Evolutionary conservation across 352 stramenopile genomes (phyloP).

Genomic region (Lagenidium giganteum): DNA sequence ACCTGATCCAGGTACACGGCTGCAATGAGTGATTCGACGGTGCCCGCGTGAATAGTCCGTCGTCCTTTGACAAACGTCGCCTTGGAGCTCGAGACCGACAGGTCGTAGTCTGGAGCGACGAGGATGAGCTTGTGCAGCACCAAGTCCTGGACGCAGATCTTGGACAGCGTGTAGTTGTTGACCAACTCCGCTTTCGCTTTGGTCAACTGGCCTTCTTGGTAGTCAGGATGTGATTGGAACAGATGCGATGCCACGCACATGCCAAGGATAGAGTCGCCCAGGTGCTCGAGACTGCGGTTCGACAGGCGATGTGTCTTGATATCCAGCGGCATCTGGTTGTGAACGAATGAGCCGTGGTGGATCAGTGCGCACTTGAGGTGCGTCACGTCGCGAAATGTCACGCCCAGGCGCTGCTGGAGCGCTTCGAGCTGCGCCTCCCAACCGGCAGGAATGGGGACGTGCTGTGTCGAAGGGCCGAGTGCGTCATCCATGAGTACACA

Average conservation of each 20-base stretch:
- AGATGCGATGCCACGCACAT: slow-evolving; percentile 54
- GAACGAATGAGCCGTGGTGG: slow-evolving; percentile 63
- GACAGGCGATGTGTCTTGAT: slow-evolving; percentile 57
- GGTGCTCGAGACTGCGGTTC: slow-evolving; percentile 80
- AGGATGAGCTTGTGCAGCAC: slow-evolving; percentile 57
- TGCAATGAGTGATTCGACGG: slow-evolving; percentile 72
- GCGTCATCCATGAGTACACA: background rate
- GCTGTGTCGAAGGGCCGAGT: slow-evolving; percentile 10
- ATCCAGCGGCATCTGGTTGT: slow-evolving; percentile 25
- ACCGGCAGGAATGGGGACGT: slow-evolving; percentile 28
- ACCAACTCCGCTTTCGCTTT: slow-evolving; percentile 59
- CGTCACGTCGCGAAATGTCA: slow-evolving; percentile 50
- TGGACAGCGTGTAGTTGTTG: slow-evolving; percentile 71
- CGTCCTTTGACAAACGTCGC: slow-evolving; percentile 39
- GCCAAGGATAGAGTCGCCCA: slow-evolving; percentile 73
- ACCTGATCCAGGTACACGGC: slow-evolving; percentile 76
- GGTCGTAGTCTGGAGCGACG: slow-evolving; percentile 38
- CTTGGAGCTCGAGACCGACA: slow-evolving; percentile 17
- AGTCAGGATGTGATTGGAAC: slow-evolving; percentile 64
- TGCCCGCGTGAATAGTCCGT: slow-evolving; percentile 67
- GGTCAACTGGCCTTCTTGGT: slow-evolving; percentile 78
- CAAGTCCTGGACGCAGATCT: slow-evolving; percentile 55
- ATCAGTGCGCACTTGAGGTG: slow-evolving; percentile 67
- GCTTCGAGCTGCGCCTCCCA: slow-evolving; percentile 42
- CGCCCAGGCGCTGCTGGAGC: slow-evolving; percentile 52